These are phyloP conservation scores for Calocera cornea DNA, from an alignment of 768 basidiomycete genomes.

Conservation along the genomic window DNA sequence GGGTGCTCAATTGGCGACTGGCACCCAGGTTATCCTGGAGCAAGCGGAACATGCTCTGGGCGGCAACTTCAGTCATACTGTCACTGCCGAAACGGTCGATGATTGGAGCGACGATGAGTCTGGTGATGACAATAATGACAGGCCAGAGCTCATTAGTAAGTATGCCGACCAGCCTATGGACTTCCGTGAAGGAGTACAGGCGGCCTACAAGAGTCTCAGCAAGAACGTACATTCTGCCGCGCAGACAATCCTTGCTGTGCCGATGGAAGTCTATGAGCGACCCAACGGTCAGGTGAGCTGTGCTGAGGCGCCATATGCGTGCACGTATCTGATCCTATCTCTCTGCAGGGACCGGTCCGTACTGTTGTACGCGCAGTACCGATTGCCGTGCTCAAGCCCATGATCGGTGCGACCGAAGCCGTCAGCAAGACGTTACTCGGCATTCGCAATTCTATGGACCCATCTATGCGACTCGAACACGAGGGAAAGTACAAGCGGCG, in stretches of 20 bases:
- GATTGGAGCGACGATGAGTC: slow-evolving; percentile 7
- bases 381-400: slow-evolving; percentile 90
- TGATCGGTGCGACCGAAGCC: slow-evolving; percentile 96
- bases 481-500: slow-evolving; percentile 79
- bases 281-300: slow-evolving; percentile 71
- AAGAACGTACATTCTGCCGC: slow-evolving; percentile 85
- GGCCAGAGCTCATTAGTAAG: slow-evolving; percentile 54
- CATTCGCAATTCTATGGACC: slow-evolving; percentile 84
- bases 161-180: slow-evolving; percentile 85
- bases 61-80: slow-evolving; percentile 50
- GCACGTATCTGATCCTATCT: not conserved
- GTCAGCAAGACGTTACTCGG: slow-evolving; percentile 91
- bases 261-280: slow-evolving; percentile 97
- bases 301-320: not conserved
- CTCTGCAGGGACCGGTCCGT: slow-evolving; percentile 66
- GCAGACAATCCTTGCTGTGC: slow-evolving; percentile 94
- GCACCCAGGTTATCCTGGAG: slow-evolving; percentile 94
- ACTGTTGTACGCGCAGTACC: slow-evolving; percentile 95
- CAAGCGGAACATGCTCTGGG: slow-evolving; percentile 86
- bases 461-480: slow-evolving; percentile 63
- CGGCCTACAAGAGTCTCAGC: slow-evolving; percentile 79
- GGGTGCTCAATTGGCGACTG: slow-evolving; percentile 85
- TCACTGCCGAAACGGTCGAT: slow-evolving; percentile 51
- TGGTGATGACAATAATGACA: slow-evolving; percentile 33
- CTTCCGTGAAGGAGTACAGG: slow-evolving; percentile 74